Base-by-base conservation (phyloP, 257 asterid genomes). In the Solanum paucissectum region DNA sequence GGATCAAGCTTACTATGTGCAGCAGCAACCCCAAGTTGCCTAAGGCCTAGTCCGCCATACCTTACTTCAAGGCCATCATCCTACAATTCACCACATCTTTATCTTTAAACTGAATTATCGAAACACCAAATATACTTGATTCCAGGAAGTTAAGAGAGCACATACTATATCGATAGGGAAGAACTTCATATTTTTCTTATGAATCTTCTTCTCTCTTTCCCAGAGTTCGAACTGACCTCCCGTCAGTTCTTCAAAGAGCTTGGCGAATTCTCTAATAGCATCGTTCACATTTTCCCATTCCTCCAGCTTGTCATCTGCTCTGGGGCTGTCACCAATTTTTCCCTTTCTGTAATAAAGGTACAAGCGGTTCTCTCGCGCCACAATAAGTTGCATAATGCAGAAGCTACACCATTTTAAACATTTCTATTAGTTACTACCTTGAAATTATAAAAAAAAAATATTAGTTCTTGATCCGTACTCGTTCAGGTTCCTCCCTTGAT, bases 61-160 rank as follows among this genome's bases (percentile, higher is more conserved):
- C 99, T 87, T 52, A 96, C 98, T 42, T 97, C 99, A 44, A 95
- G 88, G 7, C 98, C 99, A 25, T 96, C 98, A 5, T 91, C 99
- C 99, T 95, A 87, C n/a, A 5, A n/a, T 46, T 49, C 42, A 81
- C 4, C 27, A 16, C 25, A 13, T 29, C 68, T 20, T 38, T 49
- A 81, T 46, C 9, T 29, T 79, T 25, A 14, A 8, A 58, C 25
- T 13, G n/a, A 34, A 16, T 46, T 9, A 46, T 7, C 8, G 40
- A 4, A 79, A 46, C 44, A 73, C 8, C 68, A 74, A 66, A 27
- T 6, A 34, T 32, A 32, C 40, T 14, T 34, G 27, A 13, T 33
- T 44, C 36, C 13, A 37, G 8, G 46, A 49, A 13, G 9, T 1
- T 2, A 74, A 33, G 18, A 86, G 84, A 29, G 49, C 21, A 62